Evolutionary conservation across 2,329 filamentous ascomycete genomes (phyloP).

Genomic region (Exophiala calicioides): DNA sequence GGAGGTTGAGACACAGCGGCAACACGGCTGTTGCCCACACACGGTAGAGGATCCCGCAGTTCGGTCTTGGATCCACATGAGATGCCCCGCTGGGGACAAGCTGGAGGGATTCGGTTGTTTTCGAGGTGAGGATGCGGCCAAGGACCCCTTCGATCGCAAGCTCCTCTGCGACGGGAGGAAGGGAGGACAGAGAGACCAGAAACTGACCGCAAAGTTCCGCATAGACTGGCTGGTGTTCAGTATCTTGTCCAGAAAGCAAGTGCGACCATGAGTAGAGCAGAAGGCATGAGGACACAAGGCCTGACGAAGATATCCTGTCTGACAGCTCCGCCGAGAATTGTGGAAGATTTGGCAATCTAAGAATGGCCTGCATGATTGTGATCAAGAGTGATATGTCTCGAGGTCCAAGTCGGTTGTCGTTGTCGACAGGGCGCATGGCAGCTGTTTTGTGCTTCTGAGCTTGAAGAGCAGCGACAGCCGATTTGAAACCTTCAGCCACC

Average conservation of each 20-base stretch:
- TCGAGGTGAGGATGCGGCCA: conserved; percentile 75
- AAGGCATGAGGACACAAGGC: conserved; percentile 76
- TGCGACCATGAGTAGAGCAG: conserved; percentile 95
- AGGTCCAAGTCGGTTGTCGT: conserved; percentile 58
- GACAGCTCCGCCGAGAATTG: conserved; percentile 71
- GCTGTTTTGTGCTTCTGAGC: conserved; percentile 56
- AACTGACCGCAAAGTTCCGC: conserved; percentile 90
- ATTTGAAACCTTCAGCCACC: conserved; percentile 78
- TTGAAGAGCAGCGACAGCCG: conserved; percentile 79
- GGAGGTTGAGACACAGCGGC: conserved; percentile 83
- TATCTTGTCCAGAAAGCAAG: conserved; percentile 66
- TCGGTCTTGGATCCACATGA: conserved; percentile 72
- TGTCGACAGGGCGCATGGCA: conserved; percentile 8
- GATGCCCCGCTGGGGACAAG: conserved; percentile 63
- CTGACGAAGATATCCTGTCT: conserved; percentile 64
- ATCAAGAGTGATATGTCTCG: conserved; percentile 86
- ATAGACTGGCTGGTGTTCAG: conserved; percentile 74
- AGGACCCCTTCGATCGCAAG: conserved; percentile 85
- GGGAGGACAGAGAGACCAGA: conserved; percentile 79
- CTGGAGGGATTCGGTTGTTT: conserved; percentile 74
- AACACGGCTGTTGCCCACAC: conserved; percentile 90
- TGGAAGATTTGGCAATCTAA: conserved; percentile 75
- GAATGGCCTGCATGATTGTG: conserved; percentile 79
- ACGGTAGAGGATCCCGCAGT: conserved; percentile 72
- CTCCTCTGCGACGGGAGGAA: conserved; percentile 81